phyloP scores from a whole-genome alignment of 257 asterid genomes.

The Lantana camara region DNA sequence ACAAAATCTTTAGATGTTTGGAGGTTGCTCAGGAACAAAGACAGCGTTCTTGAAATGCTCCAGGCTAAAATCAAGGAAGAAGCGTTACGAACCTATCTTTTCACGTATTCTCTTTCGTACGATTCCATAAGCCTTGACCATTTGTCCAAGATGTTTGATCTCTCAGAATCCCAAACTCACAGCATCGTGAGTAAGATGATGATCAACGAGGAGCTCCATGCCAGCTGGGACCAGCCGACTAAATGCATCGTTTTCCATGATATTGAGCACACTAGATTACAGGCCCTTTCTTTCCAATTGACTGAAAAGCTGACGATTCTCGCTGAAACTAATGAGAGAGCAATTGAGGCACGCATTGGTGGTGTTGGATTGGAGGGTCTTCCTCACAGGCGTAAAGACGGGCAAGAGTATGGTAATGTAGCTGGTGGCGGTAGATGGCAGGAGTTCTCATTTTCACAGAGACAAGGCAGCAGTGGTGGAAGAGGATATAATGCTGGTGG shows the following conservation, averaged over 20 bases:
- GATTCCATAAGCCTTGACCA: constrained; percentile 78
- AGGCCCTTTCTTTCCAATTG: constrained; percentile 77
- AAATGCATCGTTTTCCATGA: constrained; percentile 82
- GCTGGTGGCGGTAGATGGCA: constrained; percentile 58
- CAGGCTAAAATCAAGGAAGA: constrained; percentile 86
- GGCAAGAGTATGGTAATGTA: constrained; percentile 75
- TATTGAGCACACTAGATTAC: constrained; percentile 76
- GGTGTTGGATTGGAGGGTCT: constrained; percentile 86
- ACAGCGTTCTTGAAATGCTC: constrained; percentile 73
- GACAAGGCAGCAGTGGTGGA: constrained; percentile 34
- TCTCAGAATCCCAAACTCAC: constrained; percentile 65
- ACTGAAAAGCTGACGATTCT: constrained; percentile 75
- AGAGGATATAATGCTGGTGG: constrained; percentile 57
- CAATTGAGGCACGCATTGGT: constrained; percentile 70
- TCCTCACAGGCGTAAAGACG: constrained; percentile 83
- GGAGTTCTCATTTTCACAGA: constrained; percentile 18
- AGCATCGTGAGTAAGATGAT: constrained; percentile 83
- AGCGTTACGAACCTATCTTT: constrained; percentile 85
- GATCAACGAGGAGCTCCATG: constrained; percentile 90
- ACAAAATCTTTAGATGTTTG: constrained; percentile 80
- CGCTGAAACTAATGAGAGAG: constrained; percentile 88
- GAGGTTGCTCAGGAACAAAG: constrained; percentile 77
- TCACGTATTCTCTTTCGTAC: constrained; percentile 76
- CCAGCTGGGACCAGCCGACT: constrained; percentile 96
- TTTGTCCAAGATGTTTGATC: constrained; percentile 78